Evolutionary conservation across 331 rosid species (phyloP).

Genomic region (Pyrus hybrid): DNA sequence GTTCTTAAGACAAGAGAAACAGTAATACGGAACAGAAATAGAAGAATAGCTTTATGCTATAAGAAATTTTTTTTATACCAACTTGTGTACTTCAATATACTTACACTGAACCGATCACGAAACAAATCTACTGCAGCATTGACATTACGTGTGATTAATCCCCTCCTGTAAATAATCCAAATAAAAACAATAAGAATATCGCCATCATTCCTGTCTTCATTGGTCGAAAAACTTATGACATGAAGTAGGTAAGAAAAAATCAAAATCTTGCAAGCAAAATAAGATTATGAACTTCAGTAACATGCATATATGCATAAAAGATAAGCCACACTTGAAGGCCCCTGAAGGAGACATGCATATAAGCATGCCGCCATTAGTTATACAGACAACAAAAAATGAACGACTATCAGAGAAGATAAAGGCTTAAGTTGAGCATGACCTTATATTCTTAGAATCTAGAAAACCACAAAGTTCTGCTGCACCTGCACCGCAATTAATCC

Average conservation of each 20-base stretch:
- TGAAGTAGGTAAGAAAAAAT: background rate
- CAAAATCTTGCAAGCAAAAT: background rate
- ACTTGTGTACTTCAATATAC: constrained; percentile 13
- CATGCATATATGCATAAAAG: background rate
- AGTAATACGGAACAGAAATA: background rate
- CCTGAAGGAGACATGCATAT: too few species aligned
- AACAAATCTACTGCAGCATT: constrained; percentile 71
- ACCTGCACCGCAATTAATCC: constrained; percentile 45
- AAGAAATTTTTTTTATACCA: background rate
- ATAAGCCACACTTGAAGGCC: background rate
- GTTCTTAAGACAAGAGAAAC: background rate
- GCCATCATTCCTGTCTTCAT: background rate
- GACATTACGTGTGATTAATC: constrained; percentile 83
- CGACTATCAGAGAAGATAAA: background rate
- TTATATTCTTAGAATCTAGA: constrained; percentile 75
- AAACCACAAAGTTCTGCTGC: constrained; percentile 72
- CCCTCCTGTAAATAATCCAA: constrained; percentile 47
- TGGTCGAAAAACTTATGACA: background rate
- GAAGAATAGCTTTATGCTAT: background rate
- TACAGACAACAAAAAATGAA: background rate
- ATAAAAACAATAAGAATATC: constrained; percentile 1
- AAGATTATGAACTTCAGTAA: background rate
- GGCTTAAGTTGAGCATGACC: constrained; percentile 28
- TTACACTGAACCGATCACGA: constrained; percentile 80
- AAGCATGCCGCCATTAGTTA: background rate